These are phyloP conservation scores for Scolecobasidium constrictum DNA, from an alignment of 2,329 filamentous ascomycete species.

Conservation along the genomic window DNA sequence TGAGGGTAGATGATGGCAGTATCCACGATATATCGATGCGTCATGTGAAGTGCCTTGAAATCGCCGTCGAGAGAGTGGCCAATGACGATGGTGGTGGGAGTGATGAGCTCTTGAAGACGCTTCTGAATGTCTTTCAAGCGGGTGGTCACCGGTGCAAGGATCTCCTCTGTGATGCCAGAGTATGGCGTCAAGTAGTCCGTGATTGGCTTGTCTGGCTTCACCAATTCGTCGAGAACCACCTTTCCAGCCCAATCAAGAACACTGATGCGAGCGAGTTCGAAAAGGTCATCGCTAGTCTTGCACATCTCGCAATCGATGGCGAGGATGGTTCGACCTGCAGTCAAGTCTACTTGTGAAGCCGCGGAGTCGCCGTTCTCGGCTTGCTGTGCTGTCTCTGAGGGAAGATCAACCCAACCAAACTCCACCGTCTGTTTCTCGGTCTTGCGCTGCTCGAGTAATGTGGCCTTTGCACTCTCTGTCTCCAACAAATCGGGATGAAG, in stretches of 20 bases:
- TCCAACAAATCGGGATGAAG: slow-evolving; percentile 68
- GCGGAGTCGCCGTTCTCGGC: slow-evolving; percentile 56
- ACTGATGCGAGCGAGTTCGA: slow-evolving; percentile 81
- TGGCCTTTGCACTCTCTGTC: slow-evolving; percentile 43
- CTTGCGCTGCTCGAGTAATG: slow-evolving; percentile 43
- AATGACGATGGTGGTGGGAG: slow-evolving; percentile 61
- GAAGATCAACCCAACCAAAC: slow-evolving; percentile 76
- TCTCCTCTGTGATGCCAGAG: slow-evolving; percentile 82
- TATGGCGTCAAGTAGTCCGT: slow-evolving; percentile 77
- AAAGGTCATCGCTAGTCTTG: slow-evolving; percentile 67
- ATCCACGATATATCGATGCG: slow-evolving; percentile 89
- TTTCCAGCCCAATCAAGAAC: slow-evolving; percentile 77
- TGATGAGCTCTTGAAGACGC: slow-evolving; percentile 61
- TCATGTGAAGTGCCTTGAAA: slow-evolving; percentile 70
- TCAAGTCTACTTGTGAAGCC: slow-evolving; percentile 64
- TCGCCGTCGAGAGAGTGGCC: slow-evolving; percentile 78
- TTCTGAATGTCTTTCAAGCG: slow-evolving; percentile 73
- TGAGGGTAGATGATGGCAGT: slow-evolving; percentile 86
- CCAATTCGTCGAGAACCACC: slow-evolving; percentile 76
- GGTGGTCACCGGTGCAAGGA: slow-evolving; percentile 74
- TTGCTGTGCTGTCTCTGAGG: slow-evolving; percentile 59
- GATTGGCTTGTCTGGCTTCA: slow-evolving; percentile 82
- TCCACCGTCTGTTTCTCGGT: slow-evolving; percentile 35
- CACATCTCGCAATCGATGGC: slow-evolving; percentile 98
- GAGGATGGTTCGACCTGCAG: slow-evolving; percentile 66